Conservation (phyloP, 345 rosid genomes). For the Balakata baccata region DNA sequence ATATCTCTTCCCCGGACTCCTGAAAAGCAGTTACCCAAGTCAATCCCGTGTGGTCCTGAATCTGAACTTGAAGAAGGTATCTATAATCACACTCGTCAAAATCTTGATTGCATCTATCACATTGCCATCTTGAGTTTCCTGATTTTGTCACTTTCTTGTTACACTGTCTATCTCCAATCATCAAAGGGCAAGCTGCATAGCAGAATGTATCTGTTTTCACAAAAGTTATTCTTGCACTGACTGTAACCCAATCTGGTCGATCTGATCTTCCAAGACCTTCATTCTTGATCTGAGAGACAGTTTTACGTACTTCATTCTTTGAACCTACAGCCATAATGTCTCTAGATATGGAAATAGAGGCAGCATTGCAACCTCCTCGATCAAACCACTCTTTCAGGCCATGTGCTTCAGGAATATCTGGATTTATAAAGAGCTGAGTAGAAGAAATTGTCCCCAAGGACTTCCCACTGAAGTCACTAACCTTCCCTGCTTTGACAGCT, state of each 20-base stretch:
- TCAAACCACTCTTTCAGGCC: slow-evolving; percentile 69
- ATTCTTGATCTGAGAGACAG: slow-evolving; percentile 69
- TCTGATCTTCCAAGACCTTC: slow-evolving; percentile 92
- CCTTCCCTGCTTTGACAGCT: slow-evolving; percentile 85
- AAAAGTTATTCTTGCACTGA: slow-evolving; percentile 62
- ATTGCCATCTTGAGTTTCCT: slow-evolving; percentile 59
- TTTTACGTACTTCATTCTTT: slow-evolving; percentile 63
- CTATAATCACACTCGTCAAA: slow-evolving; percentile 81
- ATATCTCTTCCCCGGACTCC: slow-evolving; percentile 78
- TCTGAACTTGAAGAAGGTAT: slow-evolving; percentile 83
- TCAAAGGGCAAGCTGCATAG: slow-evolving; percentile 84
- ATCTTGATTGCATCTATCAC: slow-evolving; percentile 89
- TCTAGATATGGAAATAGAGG: slow-evolving; percentile 66
- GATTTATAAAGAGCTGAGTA: slow-evolving; percentile 77
- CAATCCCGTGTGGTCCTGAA: slow-evolving; percentile 80
- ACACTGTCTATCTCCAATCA: slow-evolving; percentile 83
- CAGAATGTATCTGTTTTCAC: slow-evolving; percentile 76
- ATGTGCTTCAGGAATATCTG: slow-evolving; percentile 70
- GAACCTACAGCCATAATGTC: slow-evolving; percentile 53
- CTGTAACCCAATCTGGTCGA: slow-evolving; percentile 84
- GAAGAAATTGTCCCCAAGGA: slow-evolving; percentile 77
- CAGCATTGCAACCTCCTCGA: slow-evolving; percentile 56
- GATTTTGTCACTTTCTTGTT: slow-evolving; percentile 68
- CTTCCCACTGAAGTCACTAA: slow-evolving; percentile 83
- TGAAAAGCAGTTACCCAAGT: slow-evolving; percentile 89